Evolutionary conservation across 208 protist genomes (phyloP).

Genomic region (Trypanosoma avium): DNA sequence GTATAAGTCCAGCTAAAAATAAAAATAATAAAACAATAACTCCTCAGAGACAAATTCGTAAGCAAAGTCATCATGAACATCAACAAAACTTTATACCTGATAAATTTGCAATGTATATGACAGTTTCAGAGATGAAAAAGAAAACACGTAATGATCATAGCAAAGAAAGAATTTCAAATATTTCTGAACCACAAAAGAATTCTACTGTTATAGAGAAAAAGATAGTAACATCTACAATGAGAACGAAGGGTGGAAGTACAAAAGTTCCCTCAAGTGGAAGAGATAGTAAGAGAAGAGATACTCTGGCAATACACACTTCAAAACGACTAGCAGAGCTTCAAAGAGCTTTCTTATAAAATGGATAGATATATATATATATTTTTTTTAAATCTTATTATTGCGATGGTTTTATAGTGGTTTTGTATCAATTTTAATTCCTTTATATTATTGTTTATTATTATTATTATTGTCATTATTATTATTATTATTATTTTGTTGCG

Average conservation of each 20-base stretch:
- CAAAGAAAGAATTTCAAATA: neutral
- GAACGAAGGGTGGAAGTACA: neutral
- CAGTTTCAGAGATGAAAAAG: constrained; percentile 3
- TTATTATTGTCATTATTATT: too few relatives aligned
- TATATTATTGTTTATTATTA: too few relatives aligned
- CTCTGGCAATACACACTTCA: constrained; percentile 21
- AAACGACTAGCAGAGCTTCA: constrained; percentile 28
- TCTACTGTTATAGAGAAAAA: neutral
- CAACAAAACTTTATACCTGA: too few relatives aligned
- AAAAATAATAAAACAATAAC: neutral
- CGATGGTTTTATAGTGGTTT: too few relatives aligned
- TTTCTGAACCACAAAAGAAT: neutral
- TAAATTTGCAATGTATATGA: constrained; percentile 39
- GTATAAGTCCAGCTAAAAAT: neutral
- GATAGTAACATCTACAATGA: neutral
- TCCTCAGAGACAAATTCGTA: too few relatives aligned
- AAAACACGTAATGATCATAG: neutral
- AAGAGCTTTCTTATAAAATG: constrained; percentile 27
- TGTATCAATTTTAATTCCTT: too few relatives aligned
- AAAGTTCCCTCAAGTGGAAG: constrained; percentile 15
- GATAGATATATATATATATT: neutral
- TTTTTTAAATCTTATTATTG: neutral
- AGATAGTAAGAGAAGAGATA: constrained; percentile 21
- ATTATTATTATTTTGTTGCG: too few relatives aligned
- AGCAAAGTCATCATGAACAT: too few relatives aligned